Percentiles rank a stretch among this genome's conserved stretches.
Evolutionary conservation across 768 basidiomycete genomes (phyloP).

Genomic region (Boletus pseudo-olivaceus): DNA sequence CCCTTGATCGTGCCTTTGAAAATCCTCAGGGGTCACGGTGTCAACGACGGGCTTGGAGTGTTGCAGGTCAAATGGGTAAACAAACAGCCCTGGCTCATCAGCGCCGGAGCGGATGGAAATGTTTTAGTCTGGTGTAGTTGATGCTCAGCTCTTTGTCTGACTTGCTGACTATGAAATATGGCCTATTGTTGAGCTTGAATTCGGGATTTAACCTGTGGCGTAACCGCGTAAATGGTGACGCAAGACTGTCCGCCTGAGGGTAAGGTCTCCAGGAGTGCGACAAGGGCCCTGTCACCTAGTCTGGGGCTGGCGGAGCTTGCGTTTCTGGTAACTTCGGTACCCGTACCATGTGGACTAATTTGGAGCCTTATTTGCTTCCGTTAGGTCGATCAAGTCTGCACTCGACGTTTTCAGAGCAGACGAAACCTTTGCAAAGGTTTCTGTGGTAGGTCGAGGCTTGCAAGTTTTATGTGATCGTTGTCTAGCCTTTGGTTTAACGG

Average conservation of each 20-base stretch:
- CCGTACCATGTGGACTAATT: neutral
- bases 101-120: conserved; percentile 88
- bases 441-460: neutral
- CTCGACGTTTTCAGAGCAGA: neutral
- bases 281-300: conserved; percentile 1
- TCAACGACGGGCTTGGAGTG: conserved; percentile 86
- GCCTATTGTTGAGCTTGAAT: conserved; percentile 24
- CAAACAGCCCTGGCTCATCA: conserved; percentile 89
- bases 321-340: neutral
- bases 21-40: conserved; percentile 87
- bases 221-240: conserved; percentile 9
- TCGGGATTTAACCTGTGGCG: conserved; percentile 14
- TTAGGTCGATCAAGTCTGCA: neutral
- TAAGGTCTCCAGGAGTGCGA: conserved; percentile 5
- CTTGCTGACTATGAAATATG: conserved; percentile 22
- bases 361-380: conserved; percentile 12
- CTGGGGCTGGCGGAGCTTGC: neutral
- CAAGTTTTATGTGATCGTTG: neutral
- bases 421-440: neutral
- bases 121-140: conserved; percentile 86
- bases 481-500: neutral
- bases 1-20: conserved; percentile 97
- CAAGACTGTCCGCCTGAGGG: conserved; percentile 9
- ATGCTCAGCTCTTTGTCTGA: conserved; percentile 31
- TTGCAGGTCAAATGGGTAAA: conserved; percentile 87